These are phyloP conservation scores for Biscogniauxia sp. DNA, from an alignment of 2,329 filamentous ascomycete genomes.

Conservation along the genomic window DNA sequence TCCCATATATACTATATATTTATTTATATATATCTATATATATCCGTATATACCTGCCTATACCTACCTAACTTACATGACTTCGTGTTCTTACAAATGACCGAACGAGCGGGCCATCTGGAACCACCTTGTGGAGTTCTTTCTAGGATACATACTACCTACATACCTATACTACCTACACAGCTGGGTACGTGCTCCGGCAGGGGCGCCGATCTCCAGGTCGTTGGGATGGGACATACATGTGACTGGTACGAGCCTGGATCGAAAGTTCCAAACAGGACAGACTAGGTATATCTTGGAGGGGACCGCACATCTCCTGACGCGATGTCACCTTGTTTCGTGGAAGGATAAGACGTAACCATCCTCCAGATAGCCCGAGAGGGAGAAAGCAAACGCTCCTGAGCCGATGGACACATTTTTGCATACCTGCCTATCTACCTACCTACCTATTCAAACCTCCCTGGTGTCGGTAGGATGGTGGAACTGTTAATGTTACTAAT, in stretches of 20 bases:
- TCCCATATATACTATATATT: background rate
- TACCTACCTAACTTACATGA: background rate
- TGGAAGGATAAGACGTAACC: background rate
- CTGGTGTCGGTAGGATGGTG: conserved; percentile 9
- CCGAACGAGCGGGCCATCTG: background rate
- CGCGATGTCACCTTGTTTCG: background rate
- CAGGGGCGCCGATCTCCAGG: background rate
- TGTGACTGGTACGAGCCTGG: background rate
- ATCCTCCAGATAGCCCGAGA: background rate
- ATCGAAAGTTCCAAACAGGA: background rate
- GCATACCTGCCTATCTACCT: background rate
- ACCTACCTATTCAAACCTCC: background rate
- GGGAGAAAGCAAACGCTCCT: background rate
- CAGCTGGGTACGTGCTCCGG: background rate
- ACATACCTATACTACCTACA: no score
- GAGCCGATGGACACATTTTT: background rate
- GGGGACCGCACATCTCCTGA: background rate
- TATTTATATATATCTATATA: background rate
- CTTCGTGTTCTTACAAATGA: background rate
- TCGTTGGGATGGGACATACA: background rate
- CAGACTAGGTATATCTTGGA: background rate
- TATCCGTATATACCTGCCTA: background rate
- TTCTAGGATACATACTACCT: background rate
- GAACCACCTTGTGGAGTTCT: background rate
- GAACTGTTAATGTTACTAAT: conserved; percentile 18